phyloP scores from a whole-genome alignment of 164 flowering plant genomes.

The Sedum album region DNA sequence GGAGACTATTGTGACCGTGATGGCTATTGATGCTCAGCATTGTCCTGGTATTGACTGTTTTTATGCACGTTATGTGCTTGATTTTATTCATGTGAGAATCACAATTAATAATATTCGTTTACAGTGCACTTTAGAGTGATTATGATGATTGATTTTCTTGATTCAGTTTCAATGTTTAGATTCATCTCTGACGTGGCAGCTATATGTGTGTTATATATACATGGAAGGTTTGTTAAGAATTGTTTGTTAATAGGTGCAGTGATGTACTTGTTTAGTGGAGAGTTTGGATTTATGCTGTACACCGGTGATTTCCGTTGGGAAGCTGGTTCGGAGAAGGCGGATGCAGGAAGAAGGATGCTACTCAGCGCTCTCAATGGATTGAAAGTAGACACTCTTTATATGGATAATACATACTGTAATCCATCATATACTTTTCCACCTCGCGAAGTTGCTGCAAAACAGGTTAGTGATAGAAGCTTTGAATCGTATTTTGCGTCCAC shows the following conservation, averaged over 20 bases:
- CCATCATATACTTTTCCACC: conserved; percentile 68
- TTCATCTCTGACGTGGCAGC: too few species aligned
- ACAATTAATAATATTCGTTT: neutral
- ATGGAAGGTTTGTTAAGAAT: neutral
- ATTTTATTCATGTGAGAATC: conserved; percentile 8
- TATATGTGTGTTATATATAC: neutral
- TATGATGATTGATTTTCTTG: too few species aligned
- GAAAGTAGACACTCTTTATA: conserved; percentile 45
- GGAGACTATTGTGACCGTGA: conserved; percentile 29
- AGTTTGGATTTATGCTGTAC: conserved; percentile 58
- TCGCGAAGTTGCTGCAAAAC: conserved; percentile 57
- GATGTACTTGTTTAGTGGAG: conserved; percentile 65
- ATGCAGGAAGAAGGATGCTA: conserved; percentile 37
- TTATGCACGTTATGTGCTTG: conserved; percentile 12
- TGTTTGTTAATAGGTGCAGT: conserved; percentile 28
- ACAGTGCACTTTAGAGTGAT: neutral
- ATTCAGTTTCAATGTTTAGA: too few species aligned
- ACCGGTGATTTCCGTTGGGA: conserved; percentile 87
- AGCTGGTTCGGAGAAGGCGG: conserved; percentile 24
- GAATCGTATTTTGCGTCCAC: too few species aligned
- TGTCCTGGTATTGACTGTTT: conserved; percentile 59
- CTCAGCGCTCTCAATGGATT: conserved; percentile 44
- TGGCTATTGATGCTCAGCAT: conserved; percentile 71
- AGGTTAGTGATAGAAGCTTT: conserved; percentile 31
- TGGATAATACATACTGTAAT: conserved; percentile 85